Percentiles rank a stretch among this genome's conserved stretches.
Conservation (phyloP, 371 early-diverging fungal species). For the Rhizopus stolonifer region DNA sequence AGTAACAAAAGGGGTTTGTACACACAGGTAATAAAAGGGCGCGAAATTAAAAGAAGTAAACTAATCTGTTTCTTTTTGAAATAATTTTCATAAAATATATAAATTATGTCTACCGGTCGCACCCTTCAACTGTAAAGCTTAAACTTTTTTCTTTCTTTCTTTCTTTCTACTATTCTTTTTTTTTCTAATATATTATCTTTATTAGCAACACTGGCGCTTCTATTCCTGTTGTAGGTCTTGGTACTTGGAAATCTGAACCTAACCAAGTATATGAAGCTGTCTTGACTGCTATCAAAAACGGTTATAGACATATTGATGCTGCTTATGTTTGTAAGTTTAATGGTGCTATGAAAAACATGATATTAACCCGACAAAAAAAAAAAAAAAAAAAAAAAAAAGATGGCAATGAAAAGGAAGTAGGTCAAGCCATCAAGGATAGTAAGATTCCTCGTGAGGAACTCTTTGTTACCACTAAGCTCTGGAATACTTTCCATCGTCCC, state of each 20-base stretch:
- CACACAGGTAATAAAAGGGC: too few species aligned
- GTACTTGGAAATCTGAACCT: constrained; percentile 39
- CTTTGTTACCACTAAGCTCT: constrained; percentile 86
- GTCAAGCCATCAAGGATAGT: constrained; percentile 64
- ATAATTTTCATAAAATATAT: too few species aligned
- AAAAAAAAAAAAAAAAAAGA: too few species aligned
- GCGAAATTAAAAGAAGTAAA: too few species aligned
- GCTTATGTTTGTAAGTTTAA: constrained; percentile 31
- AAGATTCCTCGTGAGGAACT: constrained; percentile 67
- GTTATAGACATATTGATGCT: constrained; percentile 42
- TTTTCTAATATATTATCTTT: neutral
- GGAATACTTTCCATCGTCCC: constrained; percentile 59
- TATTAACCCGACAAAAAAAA: too few species aligned
- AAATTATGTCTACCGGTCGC: constrained; percentile 5
- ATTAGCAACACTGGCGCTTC: constrained; percentile 29
- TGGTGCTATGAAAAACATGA: neutral
- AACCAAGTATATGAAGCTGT: constrained; percentile 18
- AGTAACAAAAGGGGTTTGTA: too few species aligned
- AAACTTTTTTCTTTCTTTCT: too few species aligned
- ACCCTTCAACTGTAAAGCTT: constrained; percentile 20
- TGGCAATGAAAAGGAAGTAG: constrained; percentile 74
- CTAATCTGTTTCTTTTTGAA: too few species aligned
- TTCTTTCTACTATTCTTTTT: neutral
- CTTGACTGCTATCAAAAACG: constrained; percentile 20
- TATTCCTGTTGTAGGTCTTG: constrained; percentile 28